Percentiles rank a stretch among this genome's conserved stretches.
phyloP scores from a whole-genome alignment of 1,284 basidiomycete genomes.

The Rhodotorula glutinis region DNA sequence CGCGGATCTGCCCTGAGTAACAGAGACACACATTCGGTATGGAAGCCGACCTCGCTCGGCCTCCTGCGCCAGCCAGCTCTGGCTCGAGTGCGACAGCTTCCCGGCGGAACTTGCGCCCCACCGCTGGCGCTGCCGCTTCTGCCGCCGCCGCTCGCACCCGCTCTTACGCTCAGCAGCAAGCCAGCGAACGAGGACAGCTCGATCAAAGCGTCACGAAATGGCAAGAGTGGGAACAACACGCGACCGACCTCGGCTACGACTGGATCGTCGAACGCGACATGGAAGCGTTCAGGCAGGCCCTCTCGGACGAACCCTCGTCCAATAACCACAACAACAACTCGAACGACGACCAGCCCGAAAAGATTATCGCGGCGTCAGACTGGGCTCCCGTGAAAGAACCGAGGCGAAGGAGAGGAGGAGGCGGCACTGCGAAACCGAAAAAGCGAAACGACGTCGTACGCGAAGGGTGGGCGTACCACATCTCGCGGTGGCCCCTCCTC shows the following conservation, averaged over 20 bases:
- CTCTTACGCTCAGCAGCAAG: background rate
- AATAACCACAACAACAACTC: background rate
- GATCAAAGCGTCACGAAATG: background rate
- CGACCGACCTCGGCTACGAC: slow-evolving; percentile 25
- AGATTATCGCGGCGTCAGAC: slow-evolving; percentile 83
- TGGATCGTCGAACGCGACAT: slow-evolving; percentile 40
- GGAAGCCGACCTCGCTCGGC: slow-evolving; percentile 3
- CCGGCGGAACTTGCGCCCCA: background rate
- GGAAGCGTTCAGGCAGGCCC: slow-evolving; percentile 32
- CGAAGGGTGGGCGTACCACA: slow-evolving; percentile 72
- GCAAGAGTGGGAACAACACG: slow-evolving; percentile 16
- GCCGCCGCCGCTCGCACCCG: background rate
- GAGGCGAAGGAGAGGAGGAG: slow-evolving; percentile 53
- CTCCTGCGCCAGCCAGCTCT: background rate
- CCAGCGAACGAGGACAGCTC: background rate
- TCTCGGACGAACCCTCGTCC: slow-evolving; percentile 22
- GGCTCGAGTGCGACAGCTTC: background rate
- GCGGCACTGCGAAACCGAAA: slow-evolving; percentile 49
- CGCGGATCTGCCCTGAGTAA: too few relatives aligned
- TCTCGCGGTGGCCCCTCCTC: slow-evolving; percentile 83
- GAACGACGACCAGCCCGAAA: slow-evolving; percentile 50
- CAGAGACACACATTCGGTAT: too few relatives aligned
- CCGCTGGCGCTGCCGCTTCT: background rate
- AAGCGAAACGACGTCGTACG: slow-evolving; percentile 48
- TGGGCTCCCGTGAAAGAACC: slow-evolving; percentile 86